Conservation (phyloP, 805 yeast species). For the Candida railenensis region DNA sequence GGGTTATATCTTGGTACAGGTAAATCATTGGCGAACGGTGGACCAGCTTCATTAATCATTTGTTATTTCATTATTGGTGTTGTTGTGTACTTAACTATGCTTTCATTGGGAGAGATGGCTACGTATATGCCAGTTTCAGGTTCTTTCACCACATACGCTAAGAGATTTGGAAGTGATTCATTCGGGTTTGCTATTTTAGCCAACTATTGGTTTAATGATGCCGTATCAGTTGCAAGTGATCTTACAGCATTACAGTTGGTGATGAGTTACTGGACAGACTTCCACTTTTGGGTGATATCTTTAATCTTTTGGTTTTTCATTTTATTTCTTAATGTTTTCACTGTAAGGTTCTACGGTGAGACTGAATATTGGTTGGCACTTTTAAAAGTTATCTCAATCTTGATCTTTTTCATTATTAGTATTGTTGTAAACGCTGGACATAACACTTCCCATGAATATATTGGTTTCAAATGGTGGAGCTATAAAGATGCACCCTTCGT, state of each 20-base stretch:
- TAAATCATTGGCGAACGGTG: slow-evolving; percentile 28
- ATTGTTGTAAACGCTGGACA: slow-evolving; percentile 60
- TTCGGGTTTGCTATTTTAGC: slow-evolving; percentile 52
- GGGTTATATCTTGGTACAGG: slow-evolving; percentile 36
- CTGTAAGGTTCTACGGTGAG: slow-evolving; percentile 42
- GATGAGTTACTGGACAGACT: slow-evolving; percentile 47
- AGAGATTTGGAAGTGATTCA: slow-evolving; percentile 48
- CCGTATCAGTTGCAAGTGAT: slow-evolving; percentile 47
- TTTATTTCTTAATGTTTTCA: slow-evolving; percentile 38
- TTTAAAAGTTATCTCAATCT: slow-evolving; percentile 48
- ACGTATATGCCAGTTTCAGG: slow-evolving; percentile 55
- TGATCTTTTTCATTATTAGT: slow-evolving; percentile 56
- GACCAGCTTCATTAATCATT: slow-evolving; percentile 33
- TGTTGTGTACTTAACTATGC: slow-evolving; percentile 53
- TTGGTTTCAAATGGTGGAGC: slow-evolving; percentile 43
- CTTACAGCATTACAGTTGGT: slow-evolving; percentile 47
- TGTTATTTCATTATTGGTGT: slow-evolving; percentile 36
- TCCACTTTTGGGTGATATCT: slow-evolving; percentile 51
- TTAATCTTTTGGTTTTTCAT: slow-evolving; percentile 54
- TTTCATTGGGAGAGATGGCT: slow-evolving; percentile 56
- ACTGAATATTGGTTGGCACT: slow-evolving; percentile 39
- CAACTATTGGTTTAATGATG: slow-evolving; percentile 54
- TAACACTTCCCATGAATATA: slow-evolving; percentile 40
- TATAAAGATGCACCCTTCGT: slow-evolving; percentile 54
- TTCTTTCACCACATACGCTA: slow-evolving; percentile 51